Evolutionary conservation across 2,329 filamentous ascomycete species (phyloP).

Genomic region (Clarireedia homoeocarpa): DNA sequence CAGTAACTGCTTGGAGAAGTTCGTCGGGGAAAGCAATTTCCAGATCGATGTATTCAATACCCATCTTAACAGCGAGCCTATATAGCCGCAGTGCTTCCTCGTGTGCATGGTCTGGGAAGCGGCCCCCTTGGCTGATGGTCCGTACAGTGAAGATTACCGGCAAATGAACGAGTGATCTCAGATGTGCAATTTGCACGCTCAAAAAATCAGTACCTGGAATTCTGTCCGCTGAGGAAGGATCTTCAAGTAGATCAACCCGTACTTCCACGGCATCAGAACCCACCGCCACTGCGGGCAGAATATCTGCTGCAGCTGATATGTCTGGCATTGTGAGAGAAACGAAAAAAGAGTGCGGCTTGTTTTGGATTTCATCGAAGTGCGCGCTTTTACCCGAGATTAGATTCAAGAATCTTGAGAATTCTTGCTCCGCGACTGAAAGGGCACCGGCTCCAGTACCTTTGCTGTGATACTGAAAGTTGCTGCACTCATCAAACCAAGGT

Average conservation of each 20-base stretch:
- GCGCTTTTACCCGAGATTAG: conserved; percentile 56
- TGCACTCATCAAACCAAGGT: conserved; percentile 86
- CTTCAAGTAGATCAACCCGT: conserved; percentile 80
- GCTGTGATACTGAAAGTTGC: conserved; percentile 89
- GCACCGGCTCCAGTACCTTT: conserved; percentile 42
- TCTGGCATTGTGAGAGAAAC: conserved; percentile 82
- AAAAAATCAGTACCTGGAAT: conserved; percentile 67
- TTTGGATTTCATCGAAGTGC: conserved; percentile 49
- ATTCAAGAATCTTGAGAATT: conserved; percentile 67
- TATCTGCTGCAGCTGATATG: conserved; percentile 52
- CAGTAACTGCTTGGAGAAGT: conserved; percentile 61
- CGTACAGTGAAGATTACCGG: conserved; percentile 91
- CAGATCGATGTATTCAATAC: conserved; percentile 86
- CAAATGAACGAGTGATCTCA: conserved; percentile 63
- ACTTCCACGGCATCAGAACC: conserved; percentile 91
- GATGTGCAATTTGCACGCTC: conserved; percentile 68
- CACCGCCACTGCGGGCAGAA: conserved; percentile 66
- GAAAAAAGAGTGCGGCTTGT: conserved; percentile 77
- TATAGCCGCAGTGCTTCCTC: conserved; percentile 71
- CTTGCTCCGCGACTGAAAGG: conserved; percentile 35
- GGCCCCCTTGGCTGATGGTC: conserved; percentile 77
- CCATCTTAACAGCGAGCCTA: conserved; percentile 68
- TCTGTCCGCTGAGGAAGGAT: conserved; percentile 46
- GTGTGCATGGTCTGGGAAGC: conserved; percentile 70
- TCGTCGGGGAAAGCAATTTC: conserved; percentile 79